Conservation (phyloP, 208 protist genomes). For the Phytomonas sp. region DNA sequence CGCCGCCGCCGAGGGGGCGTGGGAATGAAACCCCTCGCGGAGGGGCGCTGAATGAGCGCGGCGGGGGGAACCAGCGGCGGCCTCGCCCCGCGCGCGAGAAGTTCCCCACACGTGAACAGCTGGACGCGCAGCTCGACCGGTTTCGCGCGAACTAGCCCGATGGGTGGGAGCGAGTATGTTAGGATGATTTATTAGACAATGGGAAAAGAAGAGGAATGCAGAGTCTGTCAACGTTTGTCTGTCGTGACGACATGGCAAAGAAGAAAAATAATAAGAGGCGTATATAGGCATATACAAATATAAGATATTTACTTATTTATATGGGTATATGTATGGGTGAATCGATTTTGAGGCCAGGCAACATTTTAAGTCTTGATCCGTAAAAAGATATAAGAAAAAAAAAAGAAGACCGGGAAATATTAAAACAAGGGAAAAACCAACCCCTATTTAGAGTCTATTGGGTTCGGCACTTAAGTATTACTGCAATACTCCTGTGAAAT, state of each 20-base stretch:
- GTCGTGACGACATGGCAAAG: background rate
- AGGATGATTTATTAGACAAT: background rate
- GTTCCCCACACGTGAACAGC: constrained; percentile 35
- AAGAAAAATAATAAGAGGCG: constrained; percentile 1
- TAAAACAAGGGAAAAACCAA: constrained; percentile 17
- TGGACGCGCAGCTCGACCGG: constrained; percentile 76
- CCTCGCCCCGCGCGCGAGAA: constrained; percentile 20
- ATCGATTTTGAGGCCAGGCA: background rate
- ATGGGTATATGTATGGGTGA: constrained; percentile 1
- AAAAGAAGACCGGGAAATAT: background rate
- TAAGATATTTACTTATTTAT: constrained; percentile 1
- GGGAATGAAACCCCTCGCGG: constrained; percentile 15
- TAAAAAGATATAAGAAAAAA: constrained; percentile 10
- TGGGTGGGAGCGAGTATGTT: background rate
- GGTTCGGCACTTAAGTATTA: background rate
- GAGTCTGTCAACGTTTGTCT: background rate
- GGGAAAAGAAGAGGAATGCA: background rate
- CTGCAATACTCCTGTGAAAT: background rate
- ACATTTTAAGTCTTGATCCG: constrained; percentile 3
- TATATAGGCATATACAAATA: background rate
- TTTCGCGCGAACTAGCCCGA: constrained; percentile 32
- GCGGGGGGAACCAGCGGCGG: constrained; percentile 13
- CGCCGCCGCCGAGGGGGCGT: constrained; percentile 19
- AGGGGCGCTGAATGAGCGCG: constrained; percentile 12
- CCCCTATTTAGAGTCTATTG: background rate